Evolutionary conservation across 2,329 filamentous ascomycete species (phyloP).

Genomic region (Colletotrichum karsti): DNA sequence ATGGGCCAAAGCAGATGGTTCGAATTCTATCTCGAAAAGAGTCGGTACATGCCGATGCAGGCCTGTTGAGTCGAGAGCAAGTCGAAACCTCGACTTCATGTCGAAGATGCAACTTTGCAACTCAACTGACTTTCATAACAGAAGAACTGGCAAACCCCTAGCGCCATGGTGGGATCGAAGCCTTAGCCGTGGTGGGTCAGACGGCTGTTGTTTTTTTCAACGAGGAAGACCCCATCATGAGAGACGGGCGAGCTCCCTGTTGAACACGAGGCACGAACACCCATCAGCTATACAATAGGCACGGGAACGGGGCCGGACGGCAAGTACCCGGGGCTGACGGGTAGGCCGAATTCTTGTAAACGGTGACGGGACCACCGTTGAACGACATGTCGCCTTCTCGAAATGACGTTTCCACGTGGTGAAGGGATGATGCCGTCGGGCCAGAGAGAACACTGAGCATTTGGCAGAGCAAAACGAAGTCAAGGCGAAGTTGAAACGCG

Average conservation of each 20-base stretch:
- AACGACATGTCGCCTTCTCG: not conserved
- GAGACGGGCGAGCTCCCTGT: not conserved
- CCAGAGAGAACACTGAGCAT: slow-evolving; percentile 1
- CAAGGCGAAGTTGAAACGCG: slow-evolving; percentile 6
- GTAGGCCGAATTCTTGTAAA: not conserved
- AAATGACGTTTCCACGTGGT: slow-evolving; percentile 6
- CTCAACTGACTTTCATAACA: not conserved
- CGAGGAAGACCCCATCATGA: slow-evolving; percentile 4
- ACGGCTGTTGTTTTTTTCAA: not conserved
- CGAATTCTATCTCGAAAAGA: not conserved
- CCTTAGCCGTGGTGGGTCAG: not conserved
- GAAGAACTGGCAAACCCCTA: not conserved
- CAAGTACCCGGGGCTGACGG: slow-evolving; percentile 10
- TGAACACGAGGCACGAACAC: not conserved
- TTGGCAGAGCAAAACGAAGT: not conserved
- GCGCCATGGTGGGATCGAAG: not conserved
- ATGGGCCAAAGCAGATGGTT: slow-evolving; percentile 1
- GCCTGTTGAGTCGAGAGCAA: slow-evolving; percentile 9
- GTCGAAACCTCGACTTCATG: not conserved
- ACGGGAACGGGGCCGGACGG: slow-evolving; percentile 26
- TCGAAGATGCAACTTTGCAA: not conserved
- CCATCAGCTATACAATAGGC: not conserved
- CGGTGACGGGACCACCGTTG: not conserved
- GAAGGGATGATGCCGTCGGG: slow-evolving; percentile 8
- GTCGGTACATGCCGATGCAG: not conserved